Conservation (phyloP, 2,329 filamentous ascomycete species). For the Venturia pyrina region DNA sequence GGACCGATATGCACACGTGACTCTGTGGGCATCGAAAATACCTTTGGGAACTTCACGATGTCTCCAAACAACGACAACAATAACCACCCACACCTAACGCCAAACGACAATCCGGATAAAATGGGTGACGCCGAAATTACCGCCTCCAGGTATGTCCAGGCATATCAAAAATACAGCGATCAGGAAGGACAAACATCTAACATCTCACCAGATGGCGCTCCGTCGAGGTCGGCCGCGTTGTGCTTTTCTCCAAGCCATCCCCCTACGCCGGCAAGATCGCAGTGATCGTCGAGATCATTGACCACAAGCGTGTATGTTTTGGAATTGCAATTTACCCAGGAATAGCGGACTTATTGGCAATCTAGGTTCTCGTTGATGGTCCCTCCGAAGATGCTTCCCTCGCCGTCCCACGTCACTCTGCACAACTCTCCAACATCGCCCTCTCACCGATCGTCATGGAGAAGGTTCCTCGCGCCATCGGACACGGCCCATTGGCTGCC, state of each 20-base stretch:
- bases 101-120: constrained; percentile 23
- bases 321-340: constrained; percentile 20
- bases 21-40: neutral
- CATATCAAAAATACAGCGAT: neutral
- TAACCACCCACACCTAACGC: constrained; percentile 1
- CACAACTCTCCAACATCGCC: constrained; percentile 71
- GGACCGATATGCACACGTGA: neutral
- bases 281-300: constrained; percentile 97
- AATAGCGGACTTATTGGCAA: constrained; percentile 1
- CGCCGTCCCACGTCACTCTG: constrained; percentile 76
- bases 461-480: constrained; percentile 75
- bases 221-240: constrained; percentile 93
- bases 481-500: constrained; percentile 73
- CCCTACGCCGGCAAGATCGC: constrained; percentile 69
- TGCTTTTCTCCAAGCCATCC: constrained; percentile 71
- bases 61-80: neutral
- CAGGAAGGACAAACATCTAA: neutral
- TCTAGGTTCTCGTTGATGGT: constrained; percentile 92
- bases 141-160: constrained; percentile 29
- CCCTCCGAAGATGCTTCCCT: constrained; percentile 72
- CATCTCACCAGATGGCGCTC: constrained; percentile 61
- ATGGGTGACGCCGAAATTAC: constrained; percentile 39
- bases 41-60: neutral
- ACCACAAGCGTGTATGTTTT: constrained; percentile 96
- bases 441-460: constrained; percentile 83